These are phyloP conservation scores for Albatrellus ellisii DNA, from an alignment of 768 basidiomycete genomes.

Conservation along the genomic window DNA sequence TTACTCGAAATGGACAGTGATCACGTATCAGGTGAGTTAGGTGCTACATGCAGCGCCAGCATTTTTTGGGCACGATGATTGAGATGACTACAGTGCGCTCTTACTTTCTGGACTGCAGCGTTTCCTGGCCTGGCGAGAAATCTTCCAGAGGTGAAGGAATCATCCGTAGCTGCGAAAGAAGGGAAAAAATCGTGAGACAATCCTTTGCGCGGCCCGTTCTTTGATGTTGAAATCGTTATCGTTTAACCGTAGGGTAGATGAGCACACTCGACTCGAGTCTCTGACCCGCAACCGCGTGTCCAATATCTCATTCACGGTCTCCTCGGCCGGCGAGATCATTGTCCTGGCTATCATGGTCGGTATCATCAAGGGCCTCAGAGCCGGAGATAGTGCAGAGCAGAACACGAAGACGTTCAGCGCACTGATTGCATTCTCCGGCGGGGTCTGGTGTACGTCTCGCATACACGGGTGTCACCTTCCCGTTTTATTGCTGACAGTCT, in stretches of 20 bases:
- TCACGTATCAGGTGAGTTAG: constrained; percentile 55
- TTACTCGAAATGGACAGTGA: constrained; percentile 27
- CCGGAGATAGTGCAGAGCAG: constrained; percentile 48
- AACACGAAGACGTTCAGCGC: constrained; percentile 68
- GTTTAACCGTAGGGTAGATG: constrained; percentile 24
- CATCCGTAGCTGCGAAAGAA: constrained; percentile 24
- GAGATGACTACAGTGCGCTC: constrained; percentile 30
- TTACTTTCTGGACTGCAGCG: constrained; percentile 79
- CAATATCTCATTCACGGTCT: constrained; percentile 61
- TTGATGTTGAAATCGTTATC: no score
- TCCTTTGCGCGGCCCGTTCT: not conserved
- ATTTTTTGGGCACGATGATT: not conserved
- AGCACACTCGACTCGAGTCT: constrained; percentile 44
- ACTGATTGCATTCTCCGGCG: constrained; percentile 69
- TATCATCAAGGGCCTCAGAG: constrained; percentile 53
- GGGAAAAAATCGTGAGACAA: constrained; percentile 35
- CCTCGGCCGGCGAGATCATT: constrained; percentile 56
- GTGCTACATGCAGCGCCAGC: not conserved
- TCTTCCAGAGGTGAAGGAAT: constrained; percentile 53
- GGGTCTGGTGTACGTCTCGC: constrained; percentile 63
- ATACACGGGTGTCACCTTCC: constrained; percentile 9
- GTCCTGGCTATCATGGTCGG: constrained; percentile 65
- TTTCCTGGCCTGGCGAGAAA: constrained; percentile 66
- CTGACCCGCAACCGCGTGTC: constrained; percentile 60
- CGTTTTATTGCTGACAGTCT: not conserved